Conservation (phyloP, 306 rosid species). For the Vigna nakashimae region DNA sequence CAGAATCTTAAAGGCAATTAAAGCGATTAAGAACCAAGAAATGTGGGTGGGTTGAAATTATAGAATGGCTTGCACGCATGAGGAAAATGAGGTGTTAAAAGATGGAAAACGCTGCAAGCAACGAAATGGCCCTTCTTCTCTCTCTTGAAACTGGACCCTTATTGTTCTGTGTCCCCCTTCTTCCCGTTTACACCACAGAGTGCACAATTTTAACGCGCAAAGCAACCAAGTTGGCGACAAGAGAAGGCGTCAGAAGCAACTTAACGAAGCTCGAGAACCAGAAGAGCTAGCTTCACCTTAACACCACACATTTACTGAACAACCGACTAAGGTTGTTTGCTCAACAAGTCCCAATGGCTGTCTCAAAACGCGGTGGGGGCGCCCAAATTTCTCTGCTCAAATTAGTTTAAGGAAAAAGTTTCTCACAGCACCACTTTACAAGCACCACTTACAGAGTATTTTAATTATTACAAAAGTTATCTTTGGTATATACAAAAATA, state of each 20-base stretch:
- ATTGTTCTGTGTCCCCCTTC: not conserved
- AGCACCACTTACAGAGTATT: too few relatives aligned
- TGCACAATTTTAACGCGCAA: constrained; percentile 61
- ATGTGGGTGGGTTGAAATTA: constrained; percentile 45
- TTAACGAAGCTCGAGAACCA: not conserved
- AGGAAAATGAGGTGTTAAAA: constrained; percentile 53
- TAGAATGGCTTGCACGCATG: constrained; percentile 94
- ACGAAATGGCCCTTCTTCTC: constrained; percentile 15
- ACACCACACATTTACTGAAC: constrained; percentile 19
- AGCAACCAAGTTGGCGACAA: constrained; percentile 49
- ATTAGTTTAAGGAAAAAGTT: not conserved
- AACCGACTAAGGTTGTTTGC: constrained; percentile 19
- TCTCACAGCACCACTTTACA: too few relatives aligned
- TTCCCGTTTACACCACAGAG: constrained; percentile 23
- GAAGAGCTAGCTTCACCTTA: constrained; percentile 2
- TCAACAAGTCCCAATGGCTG: constrained; percentile 33
- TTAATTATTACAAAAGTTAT: too few relatives aligned
- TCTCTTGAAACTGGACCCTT: not conserved
- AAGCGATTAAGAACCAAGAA: constrained; percentile 50
- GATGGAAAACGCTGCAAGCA: constrained; percentile 81
- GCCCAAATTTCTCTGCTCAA: not conserved
- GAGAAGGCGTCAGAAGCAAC: constrained; percentile 30
- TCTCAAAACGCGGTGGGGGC: not conserved
- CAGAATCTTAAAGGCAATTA: constrained; percentile 67
- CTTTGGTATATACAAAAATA: too few relatives aligned